Evolutionary conservation across 768 basidiomycete species (phyloP), one percentile per base, ranked within the genome.

Genomic region (Sporobolomyces phaffii): DNA sequence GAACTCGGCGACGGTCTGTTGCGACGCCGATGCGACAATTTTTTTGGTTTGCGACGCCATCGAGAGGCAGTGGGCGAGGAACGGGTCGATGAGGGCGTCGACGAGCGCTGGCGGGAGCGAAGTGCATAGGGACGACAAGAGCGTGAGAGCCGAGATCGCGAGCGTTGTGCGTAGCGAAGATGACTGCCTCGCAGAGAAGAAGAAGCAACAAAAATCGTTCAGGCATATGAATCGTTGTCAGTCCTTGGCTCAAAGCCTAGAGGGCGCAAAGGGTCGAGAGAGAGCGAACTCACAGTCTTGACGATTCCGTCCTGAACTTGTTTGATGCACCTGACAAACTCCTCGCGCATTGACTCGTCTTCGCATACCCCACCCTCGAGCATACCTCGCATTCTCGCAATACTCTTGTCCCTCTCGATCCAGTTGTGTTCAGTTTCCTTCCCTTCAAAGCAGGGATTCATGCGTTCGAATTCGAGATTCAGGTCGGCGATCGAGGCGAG

Each of bases 381-480:
- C 67, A 72, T 72, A 3, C 67, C 71, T 22, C 71, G 13, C 0
- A 72, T 36, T 26, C 3, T 45, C 20, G 67, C 64, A 20, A 72
- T 47, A 36, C 57, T 57, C 10, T 62, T 83, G 68, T 99, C 94
- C 64, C 94, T 83, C 33, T 81, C 80, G 47, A 84, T 81, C 94
- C 94, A 99, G 73, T 99, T 99, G 69, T 93, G 90, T 76, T 99
- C 94, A 1, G 89, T 88, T 79, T 99, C 94, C 79, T 85, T 94
- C n/a, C 94, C 96, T 87, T 91, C 68, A 4, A 96, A 98, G 36
- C 82, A 79, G 59, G 88, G 87, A 24, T 82, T 76, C 87, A 97
- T 92, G 14, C 78, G 78, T 8, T 83, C 80, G 75, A 97, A 91
- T 76, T 97, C 91, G 60, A 82, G 83, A 76, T 92, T 90, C 54